Base-by-base conservation (phyloP, 257 asterid species). In the Solanum bukasovii region DNA sequence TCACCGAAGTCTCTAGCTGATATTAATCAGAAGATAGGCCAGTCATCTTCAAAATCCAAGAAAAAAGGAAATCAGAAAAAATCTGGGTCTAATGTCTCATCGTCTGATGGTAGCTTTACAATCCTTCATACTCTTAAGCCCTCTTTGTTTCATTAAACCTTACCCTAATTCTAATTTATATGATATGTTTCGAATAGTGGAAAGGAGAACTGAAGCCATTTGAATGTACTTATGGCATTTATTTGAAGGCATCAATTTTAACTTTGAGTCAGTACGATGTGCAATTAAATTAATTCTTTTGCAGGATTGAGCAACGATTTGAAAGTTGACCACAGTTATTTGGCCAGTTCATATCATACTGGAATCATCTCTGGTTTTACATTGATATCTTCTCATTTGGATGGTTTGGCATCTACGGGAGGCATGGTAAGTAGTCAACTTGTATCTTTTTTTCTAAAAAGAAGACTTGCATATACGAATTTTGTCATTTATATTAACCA, bases 291-390 rank as follows among this genome's bases (percentile, higher is more conserved):
- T 29, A 11, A 18, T 46, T 81, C 10, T 9, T 5, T 46, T 31
- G 7, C 86, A 92, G 98, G 89, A 75, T 83, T 91, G 71, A 91
- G 87, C 84, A 90, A 83, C 78, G 88, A 88, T 85, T 73, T 87
- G 90, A 90, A 92, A 91, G 92, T 95, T 91, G 92, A 93, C 90
- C 98, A 97, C 91, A 91, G 90, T 88, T 92, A 92, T 90, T 90
- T 97, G 92, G 99, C 97, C 38, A 97, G 99, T 91, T 91, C 95
- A 5, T 96, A 97, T 90, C 99, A 96, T 92, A 93, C 92, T 49
- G 99, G 99, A 86, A 96, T 95, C 75, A 89, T 97, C 89, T 92
- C 99, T 75, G 99, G 99, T 88, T 89, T 97, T 37, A 77, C 91
- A 89, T 91, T 96, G 93, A 89, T 97, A 86, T 93, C 95, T 61